Evolutionary conservation across 1,284 basidiomycete species (phyloP), one percentile per base, ranked within the genome.

Genomic region (Paramarasmius palmivorus): DNA sequence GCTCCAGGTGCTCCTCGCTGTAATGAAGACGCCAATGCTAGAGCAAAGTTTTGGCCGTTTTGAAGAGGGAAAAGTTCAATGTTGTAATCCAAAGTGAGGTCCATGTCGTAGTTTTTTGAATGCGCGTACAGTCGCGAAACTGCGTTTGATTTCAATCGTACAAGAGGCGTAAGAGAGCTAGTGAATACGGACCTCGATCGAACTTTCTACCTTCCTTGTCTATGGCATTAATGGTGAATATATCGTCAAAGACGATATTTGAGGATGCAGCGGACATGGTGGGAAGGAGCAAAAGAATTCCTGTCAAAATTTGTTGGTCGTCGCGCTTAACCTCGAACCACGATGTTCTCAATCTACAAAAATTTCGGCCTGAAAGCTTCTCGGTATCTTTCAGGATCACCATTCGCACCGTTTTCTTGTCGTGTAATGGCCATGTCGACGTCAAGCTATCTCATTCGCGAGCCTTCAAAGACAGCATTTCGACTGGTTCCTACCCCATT

Each of bases 121-220:
- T 83, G 83, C 39, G 88, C 92, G 65, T 86, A 86, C 51, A 97
- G 79, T 40, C 94, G 88, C 32, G 93, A 95, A 29, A 97, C 94
- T 93, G 63, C 25, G 53, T 40, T 47, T 48, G 54, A 49, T 52
- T 36, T 52, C 44, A 57, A 50, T 38, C 50, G 49, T 23, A 14
- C 34, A 14, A 44, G 6, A 38, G 14, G 49, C 26, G n/a, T n/a
- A n/a, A n/a, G n/a, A 50, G 40, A 29, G 23, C 15, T n/a, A 26
- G 9, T 17, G 32, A 41, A 25, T 47, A 51, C 78, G 45, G 57
- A 95, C 95, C 95, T 87, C 95, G 79, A 72, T 98, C 95, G 63
- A 97, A 98, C 72, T 96, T 98, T 77, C 92, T 97, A 52, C 97
- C 96, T 67, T 96, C 93, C 67, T 86, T 87, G 77, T 97, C 92